Evolutionary conservation across 371 early-diverging fungal genomes (phyloP).

Genomic region (Apophysomyces elegans): DNA sequence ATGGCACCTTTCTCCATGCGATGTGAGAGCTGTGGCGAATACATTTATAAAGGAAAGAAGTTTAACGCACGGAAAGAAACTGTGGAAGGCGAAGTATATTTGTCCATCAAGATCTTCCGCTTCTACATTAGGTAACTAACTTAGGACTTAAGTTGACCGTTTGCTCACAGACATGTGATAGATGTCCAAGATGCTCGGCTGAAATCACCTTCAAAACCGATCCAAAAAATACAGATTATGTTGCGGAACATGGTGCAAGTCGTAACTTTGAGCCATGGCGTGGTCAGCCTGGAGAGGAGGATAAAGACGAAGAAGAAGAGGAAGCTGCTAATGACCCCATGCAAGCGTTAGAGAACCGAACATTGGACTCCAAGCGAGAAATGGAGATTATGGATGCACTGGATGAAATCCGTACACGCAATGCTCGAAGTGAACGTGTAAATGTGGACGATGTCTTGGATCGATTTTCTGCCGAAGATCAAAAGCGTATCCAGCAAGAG

Average conservation of each 20-base stretch:
- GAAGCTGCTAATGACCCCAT: conserved; percentile 93
- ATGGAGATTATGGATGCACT: conserved; percentile 96
- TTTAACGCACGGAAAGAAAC: conserved; percentile 97
- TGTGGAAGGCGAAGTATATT: conserved; percentile 82
- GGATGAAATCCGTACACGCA: conserved; percentile 91
- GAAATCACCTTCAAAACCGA: conserved; percentile 99
- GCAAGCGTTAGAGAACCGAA: conserved; percentile 92
- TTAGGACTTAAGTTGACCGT: background rate
- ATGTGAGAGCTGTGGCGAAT: conserved; percentile 95
- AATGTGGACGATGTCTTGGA: conserved; percentile 66
- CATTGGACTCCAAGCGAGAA: conserved; percentile 90
- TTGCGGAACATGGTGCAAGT: conserved; percentile 91
- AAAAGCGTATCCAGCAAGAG: conserved; percentile 32
- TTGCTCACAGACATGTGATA: conserved; percentile 5
- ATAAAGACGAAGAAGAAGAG: conserved; percentile 63
- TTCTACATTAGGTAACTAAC: conserved; percentile 82
- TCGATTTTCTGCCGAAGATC: conserved; percentile 52
- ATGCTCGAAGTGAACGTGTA: conserved; percentile 83
- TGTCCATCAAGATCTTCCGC: conserved; percentile 87
- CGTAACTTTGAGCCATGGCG: conserved; percentile 97
- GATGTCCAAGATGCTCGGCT: conserved; percentile 93
- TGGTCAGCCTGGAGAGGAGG: conserved; percentile 71
- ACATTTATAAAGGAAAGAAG: conserved; percentile 95
- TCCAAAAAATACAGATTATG: conserved; percentile 95
- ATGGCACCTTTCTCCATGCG: conserved; percentile 99